A percentile compares a stretch with the other conserved stretches of the same genome.
These are phyloP conservation scores for Orbilia quercus DNA, from an alignment of 2,329 filamentous ascomycete genomes.

Conservation along the genomic window DNA sequence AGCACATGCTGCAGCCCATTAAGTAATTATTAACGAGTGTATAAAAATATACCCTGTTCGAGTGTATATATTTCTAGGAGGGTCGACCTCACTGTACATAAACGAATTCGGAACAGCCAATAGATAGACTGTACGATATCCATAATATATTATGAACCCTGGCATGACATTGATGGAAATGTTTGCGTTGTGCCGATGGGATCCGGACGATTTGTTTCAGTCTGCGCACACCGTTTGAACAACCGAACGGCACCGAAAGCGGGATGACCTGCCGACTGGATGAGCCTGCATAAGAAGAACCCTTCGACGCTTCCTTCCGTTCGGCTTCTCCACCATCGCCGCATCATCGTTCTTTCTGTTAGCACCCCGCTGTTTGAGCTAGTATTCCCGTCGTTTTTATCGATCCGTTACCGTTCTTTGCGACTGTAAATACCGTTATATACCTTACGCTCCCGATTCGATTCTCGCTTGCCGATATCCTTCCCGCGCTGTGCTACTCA, in stretches of 20 bases:
- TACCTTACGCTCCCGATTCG: not conserved
- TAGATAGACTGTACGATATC: conserved; percentile 4
- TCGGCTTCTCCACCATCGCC: conserved; percentile 2
- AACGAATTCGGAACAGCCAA: not conserved
- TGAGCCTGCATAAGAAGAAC: conserved; percentile 26
- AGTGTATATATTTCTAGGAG: conserved; percentile 17
- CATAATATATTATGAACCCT: too few species aligned
- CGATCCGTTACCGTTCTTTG: not conserved
- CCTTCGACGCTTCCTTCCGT: too few species aligned
- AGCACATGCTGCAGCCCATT: not conserved
- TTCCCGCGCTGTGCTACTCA: not conserved
- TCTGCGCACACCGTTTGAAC: conserved; percentile 12
- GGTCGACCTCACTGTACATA: conserved; percentile 12
- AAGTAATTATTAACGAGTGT: not conserved
- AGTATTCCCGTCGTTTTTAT: not conserved
- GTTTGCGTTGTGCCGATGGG: not conserved
- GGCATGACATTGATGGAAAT: too few species aligned
- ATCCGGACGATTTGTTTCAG: conserved; percentile 12
- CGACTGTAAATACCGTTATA: not conserved
- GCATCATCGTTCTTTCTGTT: not conserved
- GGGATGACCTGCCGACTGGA: conserved; percentile 34
- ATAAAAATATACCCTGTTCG: conserved; percentile 4
- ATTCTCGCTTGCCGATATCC: not conserved
- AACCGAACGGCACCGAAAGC: conserved; percentile 30
- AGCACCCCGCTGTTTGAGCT: conserved; percentile 1